Percentiles rank a stretch among this genome's conserved stretches.
Evolutionary conservation across 495 filamentous ascomycete species (phyloP).

Genomic region (Penicillium cinerascens): DNA sequence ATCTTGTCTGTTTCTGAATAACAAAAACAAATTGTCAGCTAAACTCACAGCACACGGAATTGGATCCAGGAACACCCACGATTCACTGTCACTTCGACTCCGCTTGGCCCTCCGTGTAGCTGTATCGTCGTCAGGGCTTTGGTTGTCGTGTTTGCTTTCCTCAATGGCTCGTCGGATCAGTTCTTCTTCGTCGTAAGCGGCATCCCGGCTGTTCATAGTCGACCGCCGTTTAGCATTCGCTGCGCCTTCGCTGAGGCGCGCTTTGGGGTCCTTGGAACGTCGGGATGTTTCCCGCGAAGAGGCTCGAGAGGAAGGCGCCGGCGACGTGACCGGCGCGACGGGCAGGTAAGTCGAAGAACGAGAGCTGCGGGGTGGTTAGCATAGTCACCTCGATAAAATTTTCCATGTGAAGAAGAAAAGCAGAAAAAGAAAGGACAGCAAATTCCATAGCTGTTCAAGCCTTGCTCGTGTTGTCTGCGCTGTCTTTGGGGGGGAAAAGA

Average conservation of each 20-base stretch:
- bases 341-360: slow-evolving; percentile 68
- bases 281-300: slow-evolving; percentile 45
- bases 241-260: slow-evolving; percentile 43
- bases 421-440: neutral
- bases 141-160: slow-evolving; percentile 77
- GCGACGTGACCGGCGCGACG: slow-evolving; percentile 46
- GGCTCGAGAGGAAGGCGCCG: slow-evolving; percentile 43
- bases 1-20: slow-evolving; percentile 50
- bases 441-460: neutral
- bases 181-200: slow-evolving; percentile 94
- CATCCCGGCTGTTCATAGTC: slow-evolving; percentile 96
- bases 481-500: neutral
- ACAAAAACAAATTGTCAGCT: slow-evolving; percentile 18
- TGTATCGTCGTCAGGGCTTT: slow-evolving; percentile 45
- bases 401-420: neutral
- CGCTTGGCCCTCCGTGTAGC: slow-evolving; percentile 67
- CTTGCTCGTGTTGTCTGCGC: neutral
- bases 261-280: slow-evolving; percentile 46
- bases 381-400: neutral
- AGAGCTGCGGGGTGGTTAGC: slow-evolving; percentile 48
- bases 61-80: slow-evolving; percentile 55
- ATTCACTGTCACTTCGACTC: slow-evolving; percentile 86
- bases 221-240: slow-evolving; percentile 73
- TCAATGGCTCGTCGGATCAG: slow-evolving; percentile 85
- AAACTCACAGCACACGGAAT: slow-evolving; percentile 1